Evolutionary conservation across 2,329 filamentous ascomycete species (phyloP).

Genomic region (Metarhizium guizhouense): DNA sequence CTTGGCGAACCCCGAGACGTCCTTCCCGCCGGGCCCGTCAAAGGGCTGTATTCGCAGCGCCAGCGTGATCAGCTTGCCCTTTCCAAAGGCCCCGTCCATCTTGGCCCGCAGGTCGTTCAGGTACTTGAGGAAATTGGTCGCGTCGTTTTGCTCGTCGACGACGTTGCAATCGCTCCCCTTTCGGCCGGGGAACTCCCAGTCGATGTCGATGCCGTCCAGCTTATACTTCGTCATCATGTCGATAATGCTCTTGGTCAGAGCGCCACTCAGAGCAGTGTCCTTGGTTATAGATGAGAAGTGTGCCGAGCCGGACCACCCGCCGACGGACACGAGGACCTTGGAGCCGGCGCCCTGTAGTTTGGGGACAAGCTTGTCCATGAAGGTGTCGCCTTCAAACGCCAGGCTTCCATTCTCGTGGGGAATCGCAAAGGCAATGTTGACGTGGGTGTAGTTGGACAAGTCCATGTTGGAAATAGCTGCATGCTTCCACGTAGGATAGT

Average conservation of each 20-base stretch:
- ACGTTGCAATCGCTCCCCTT: neutral
- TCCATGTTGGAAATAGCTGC: neutral
- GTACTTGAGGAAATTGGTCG: neutral
- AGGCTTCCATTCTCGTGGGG: slow-evolving; percentile 3
- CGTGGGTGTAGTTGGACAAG: slow-evolving; percentile 7
- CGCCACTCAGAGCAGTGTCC: neutral
- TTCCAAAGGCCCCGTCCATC: neutral
- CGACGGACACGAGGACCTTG: slow-evolving; percentile 7
- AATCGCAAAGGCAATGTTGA: slow-evolving; percentile 9
- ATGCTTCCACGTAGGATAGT: slow-evolving; percentile 5
- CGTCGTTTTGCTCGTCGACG: neutral
- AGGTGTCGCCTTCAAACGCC: slow-evolving; percentile 1
- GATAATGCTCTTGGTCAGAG: slow-evolving; percentile 1
- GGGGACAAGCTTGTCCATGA: neutral
- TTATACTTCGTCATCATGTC: neutral
- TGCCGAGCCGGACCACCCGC: slow-evolving; percentile 6
- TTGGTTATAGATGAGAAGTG: slow-evolving; percentile 5
- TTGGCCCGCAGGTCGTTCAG: neutral
- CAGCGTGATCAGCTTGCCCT: neutral
- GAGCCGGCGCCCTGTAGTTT: neutral
- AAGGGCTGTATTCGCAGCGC: neutral
- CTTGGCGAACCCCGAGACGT: neutral
- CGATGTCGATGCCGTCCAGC: slow-evolving; percentile 3
- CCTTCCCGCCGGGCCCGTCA: neutral
- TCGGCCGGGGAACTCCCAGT: slow-evolving; percentile 5